phyloP scores from a whole-genome alignment of 805 yeast species.

The Spathaspora boniae region DNA sequence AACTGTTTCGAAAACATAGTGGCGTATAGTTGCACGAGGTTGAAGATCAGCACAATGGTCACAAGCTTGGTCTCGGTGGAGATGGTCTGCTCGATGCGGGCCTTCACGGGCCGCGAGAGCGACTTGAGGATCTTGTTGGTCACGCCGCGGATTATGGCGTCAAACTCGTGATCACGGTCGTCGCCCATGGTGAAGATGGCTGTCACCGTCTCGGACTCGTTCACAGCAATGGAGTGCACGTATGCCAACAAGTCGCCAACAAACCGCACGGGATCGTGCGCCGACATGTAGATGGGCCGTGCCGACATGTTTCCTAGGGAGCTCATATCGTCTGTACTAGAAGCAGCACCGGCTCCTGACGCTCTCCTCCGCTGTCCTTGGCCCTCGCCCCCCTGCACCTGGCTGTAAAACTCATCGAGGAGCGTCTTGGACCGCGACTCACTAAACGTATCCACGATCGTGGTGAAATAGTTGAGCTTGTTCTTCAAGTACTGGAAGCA shows the following conservation, averaged over 20 bases:
- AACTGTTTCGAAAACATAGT: constrained; percentile 60
- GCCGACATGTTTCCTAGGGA: constrained; percentile 7
- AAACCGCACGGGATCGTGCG: constrained; percentile 78
- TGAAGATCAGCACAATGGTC: constrained; percentile 55
- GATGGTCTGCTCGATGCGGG: constrained; percentile 65
- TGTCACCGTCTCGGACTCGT: constrained; percentile 75
- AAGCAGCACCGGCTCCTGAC: constrained; percentile 3
- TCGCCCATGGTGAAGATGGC: constrained; percentile 45
- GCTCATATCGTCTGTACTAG: too few relatives aligned
- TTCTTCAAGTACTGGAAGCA: constrained; percentile 27
- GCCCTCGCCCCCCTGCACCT: constrained; percentile 39
- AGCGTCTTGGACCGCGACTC: constrained; percentile 65
- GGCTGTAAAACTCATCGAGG: constrained; percentile 63
- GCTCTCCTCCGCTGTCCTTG: constrained; percentile 5
- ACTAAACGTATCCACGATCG: constrained; percentile 59
- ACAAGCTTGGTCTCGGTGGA: constrained; percentile 59
- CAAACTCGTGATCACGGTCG: constrained; percentile 23
- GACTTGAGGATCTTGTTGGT: constrained; percentile 50
- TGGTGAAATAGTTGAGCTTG: constrained; percentile 51
- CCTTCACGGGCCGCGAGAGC: constrained; percentile 56
- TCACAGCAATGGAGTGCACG: constrained; percentile 79
- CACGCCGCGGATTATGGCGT: constrained; percentile 28
- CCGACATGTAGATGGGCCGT: constrained; percentile 58
- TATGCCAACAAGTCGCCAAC: constrained; percentile 87
- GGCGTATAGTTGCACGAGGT: constrained; percentile 63